These are phyloP conservation scores for Wickerhamiella sorbophila DNA, from an alignment of 805 yeast genomes.

Conservation along the genomic window DNA sequence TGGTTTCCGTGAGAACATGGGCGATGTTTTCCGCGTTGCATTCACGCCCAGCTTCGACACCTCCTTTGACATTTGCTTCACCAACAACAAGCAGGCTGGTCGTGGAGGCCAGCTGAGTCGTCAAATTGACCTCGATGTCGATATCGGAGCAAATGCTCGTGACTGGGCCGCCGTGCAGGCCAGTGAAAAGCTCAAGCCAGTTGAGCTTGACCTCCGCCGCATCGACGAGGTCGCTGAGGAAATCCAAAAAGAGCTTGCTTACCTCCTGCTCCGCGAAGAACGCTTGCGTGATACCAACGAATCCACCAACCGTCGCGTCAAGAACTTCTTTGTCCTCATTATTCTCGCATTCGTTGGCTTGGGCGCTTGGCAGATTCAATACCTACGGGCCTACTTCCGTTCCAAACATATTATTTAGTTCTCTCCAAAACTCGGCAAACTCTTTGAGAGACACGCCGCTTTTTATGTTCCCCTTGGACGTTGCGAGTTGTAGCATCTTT, in stretches of 20 bases:
- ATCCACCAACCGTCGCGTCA: slow-evolving; percentile 84
- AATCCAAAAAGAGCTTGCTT: slow-evolving; percentile 62
- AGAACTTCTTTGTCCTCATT: slow-evolving; percentile 65
- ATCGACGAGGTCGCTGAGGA: slow-evolving; percentile 78
- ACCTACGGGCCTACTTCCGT: slow-evolving; percentile 78
- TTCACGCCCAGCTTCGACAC: slow-evolving; percentile 74
- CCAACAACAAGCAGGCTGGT: slow-evolving; percentile 36
- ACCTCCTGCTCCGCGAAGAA: slow-evolving; percentile 77
- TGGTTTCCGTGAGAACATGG: slow-evolving; percentile 61
- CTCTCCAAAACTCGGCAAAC: slow-evolving; percentile 20
- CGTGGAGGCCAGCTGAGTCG: slow-evolving; percentile 38
- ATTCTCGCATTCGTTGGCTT: slow-evolving; percentile 56
- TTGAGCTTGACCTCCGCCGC: slow-evolving; percentile 78
- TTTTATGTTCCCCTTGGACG: slow-evolving; percentile 11
- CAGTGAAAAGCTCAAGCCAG: slow-evolving; percentile 81
- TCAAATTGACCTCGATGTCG: slow-evolving; percentile 78
- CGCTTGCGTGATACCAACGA: slow-evolving; percentile 93
- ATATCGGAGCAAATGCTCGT: slow-evolving; percentile 92
- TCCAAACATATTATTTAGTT: slow-evolving; percentile 29
- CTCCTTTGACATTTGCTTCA: slow-evolving; percentile 85
- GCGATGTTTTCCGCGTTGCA: slow-evolving; percentile 57
- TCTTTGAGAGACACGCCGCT: slow-evolving; percentile 8
- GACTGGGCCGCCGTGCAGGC: slow-evolving; percentile 96
- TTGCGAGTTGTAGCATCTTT: slow-evolving; percentile 21
- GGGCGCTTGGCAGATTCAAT: slow-evolving; percentile 86